Conservation (phyloP, 345 rosid genomes). For the Hypericum androsaemum region DNA sequence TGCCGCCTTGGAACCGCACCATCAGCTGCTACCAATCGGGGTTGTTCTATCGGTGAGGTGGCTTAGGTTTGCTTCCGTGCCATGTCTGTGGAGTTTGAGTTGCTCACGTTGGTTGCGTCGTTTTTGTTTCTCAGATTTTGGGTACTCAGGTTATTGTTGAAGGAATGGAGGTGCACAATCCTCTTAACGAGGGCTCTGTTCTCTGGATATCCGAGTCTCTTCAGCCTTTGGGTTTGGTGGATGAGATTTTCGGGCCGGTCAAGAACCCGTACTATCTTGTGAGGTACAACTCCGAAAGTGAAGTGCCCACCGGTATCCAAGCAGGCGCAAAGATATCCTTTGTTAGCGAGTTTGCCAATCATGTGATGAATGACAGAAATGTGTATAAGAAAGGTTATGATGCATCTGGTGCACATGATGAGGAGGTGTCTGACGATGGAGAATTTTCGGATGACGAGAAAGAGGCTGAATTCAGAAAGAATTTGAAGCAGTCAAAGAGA, state of each 20-base stretch:
- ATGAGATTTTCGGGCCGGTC: constrained; percentile 96
- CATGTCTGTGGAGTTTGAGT: background rate
- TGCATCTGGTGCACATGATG: constrained; percentile 92
- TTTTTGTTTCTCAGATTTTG: constrained; percentile 32
- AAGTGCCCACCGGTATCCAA: constrained; percentile 51
- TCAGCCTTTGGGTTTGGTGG: constrained; percentile 63
- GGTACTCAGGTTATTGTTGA: constrained; percentile 76
- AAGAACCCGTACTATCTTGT: constrained; percentile 75
- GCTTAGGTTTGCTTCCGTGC: background rate
- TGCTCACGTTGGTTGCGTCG: background rate
- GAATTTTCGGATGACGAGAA: constrained; percentile 97
- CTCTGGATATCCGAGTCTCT: constrained; percentile 70
- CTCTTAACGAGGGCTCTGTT: constrained; percentile 76
- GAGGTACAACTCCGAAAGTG: constrained; percentile 82
- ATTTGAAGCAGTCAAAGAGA: constrained; percentile 64
- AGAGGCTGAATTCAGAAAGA: constrained; percentile 68
- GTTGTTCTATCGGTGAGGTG: constrained; percentile 74
- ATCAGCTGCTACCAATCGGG: constrained; percentile 71
- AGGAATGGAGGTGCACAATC: constrained; percentile 69
- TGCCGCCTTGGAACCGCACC: constrained; percentile 51
- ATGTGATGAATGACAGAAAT: constrained; percentile 59
- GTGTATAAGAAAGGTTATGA: constrained; percentile 88
- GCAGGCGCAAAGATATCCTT: constrained; percentile 64
- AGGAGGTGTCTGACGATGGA: constrained; percentile 63
- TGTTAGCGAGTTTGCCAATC: constrained; percentile 66